Conservation (phyloP, 345 rosid genomes). For the Anacardium occidentale region DNA sequence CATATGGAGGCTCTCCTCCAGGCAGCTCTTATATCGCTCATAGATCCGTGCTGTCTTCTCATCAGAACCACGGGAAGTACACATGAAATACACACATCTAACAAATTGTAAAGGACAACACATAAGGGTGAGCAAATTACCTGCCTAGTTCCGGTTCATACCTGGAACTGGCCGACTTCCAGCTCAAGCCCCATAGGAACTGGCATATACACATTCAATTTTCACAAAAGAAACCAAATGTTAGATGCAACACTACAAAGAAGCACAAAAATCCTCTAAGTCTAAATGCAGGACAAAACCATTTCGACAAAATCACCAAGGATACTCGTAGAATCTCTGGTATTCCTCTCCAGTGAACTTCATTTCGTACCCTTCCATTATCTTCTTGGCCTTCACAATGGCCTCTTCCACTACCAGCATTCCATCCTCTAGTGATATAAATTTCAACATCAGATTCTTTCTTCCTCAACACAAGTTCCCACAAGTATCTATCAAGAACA, state of each 20-base stretch:
- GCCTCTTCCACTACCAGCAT: slow-evolving; percentile 28
- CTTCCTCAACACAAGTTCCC: slow-evolving; percentile 4
- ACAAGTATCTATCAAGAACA: slow-evolving; percentile 12
- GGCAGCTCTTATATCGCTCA: slow-evolving; percentile 22
- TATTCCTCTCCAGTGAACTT: slow-evolving; percentile 30
- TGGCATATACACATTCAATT: not conserved
- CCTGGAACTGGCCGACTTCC: too few relatives aligned
- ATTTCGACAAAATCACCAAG: not conserved
- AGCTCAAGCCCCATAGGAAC: too few relatives aligned
- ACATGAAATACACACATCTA: slow-evolving; percentile 32
- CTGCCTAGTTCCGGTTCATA: too few relatives aligned
- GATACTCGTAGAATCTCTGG: slow-evolving; percentile 29
- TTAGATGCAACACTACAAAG: too few relatives aligned
- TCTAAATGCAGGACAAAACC: slow-evolving; percentile 2
- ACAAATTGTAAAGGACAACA: slow-evolving; percentile 15
- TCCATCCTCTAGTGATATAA: slow-evolving; percentile 24
- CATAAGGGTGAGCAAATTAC: too few relatives aligned
- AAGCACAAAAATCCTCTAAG: slow-evolving; percentile 1
- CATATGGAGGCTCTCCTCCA: slow-evolving; percentile 30
- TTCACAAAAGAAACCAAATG: not conserved
- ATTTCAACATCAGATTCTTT: slow-evolving; percentile 18
- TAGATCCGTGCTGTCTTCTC: slow-evolving; percentile 21
- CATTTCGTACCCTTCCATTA: slow-evolving; percentile 29
- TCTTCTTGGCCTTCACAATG: slow-evolving; percentile 27
- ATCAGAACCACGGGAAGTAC: slow-evolving; percentile 16